Percentiles rank a stretch among this genome's conserved stretches.
Evolutionary conservation across 352 stramenopile genomes (phyloP).

Genomic region (Phytophthora fragariae): DNA sequence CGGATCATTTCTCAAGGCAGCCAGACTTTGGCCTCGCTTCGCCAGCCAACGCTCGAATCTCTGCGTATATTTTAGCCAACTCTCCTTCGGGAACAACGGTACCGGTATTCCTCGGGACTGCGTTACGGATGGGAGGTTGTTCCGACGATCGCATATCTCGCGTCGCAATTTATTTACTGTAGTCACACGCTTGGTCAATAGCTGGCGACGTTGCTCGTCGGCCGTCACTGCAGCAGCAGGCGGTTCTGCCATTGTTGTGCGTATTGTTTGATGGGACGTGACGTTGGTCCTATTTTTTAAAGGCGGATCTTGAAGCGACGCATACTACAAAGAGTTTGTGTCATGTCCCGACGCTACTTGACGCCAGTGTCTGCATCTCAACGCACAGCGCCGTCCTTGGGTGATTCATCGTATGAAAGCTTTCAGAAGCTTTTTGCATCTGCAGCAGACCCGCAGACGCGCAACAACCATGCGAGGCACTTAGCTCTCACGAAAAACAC

Average conservation of each 20-base stretch:
- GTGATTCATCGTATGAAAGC: slow-evolving; percentile 28
- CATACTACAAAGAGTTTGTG: not conserved
- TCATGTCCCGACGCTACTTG: slow-evolving; percentile 16
- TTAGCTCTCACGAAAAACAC: slow-evolving; percentile 81
- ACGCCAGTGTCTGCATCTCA: slow-evolving; percentile 8
- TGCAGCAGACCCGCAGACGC: slow-evolving; percentile 67
- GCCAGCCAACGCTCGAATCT: not conserved
- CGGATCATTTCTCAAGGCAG: not conserved
- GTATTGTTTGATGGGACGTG: not conserved
- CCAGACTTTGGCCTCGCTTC: not conserved
- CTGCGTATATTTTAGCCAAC: not conserved
- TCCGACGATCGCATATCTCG: not conserved
- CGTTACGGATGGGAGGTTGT: not conserved
- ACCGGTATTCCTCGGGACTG: not conserved
- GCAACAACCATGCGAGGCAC: slow-evolving; percentile 69
- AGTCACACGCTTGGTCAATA: not conserved
- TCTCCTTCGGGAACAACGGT: not conserved
- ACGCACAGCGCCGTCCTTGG: not conserved
- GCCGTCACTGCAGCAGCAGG: not conserved
- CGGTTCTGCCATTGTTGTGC: not conserved
- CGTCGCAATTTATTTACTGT: not conserved
- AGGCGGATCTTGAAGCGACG: not conserved
- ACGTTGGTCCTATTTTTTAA: not conserved
- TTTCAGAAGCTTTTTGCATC: slow-evolving; percentile 79
- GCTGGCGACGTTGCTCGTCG: not conserved